Base-by-base conservation (phyloP, 148 eudicot species). In the Fagopyrum tataricum region DNA sequence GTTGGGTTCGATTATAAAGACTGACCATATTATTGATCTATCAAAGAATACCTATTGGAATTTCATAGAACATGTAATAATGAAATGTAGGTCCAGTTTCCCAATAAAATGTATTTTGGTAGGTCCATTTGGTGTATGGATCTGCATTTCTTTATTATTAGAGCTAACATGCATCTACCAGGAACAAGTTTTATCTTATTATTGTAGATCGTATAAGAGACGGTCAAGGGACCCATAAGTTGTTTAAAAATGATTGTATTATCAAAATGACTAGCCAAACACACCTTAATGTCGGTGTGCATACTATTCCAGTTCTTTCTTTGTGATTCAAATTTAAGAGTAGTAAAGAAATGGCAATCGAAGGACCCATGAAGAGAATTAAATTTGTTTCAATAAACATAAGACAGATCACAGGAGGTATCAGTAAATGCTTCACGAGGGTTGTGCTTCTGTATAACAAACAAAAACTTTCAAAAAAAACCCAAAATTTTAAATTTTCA, bases 71-170 rank as follows among this genome's bases (percentile, higher is more conserved):
- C 8, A 8, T 58, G 10, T 21, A 62, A 62, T 62, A 11, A 62
- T 26, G 20, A 62, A 61, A 26, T 58, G 64, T 58, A 58, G 37
- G 64, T 4, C 64, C 61, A 6, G 31, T 55, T 55, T 20, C 24
- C 24, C 61, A 55, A 31, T 55, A 24, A 55, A 55, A 55, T 55
- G 18, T 18, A 55, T 20, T 17, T 55, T 55, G 61, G 68, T 37
- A 61, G 68, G 43, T 37, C 68, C 68, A 64, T 31, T 26, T 64
- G 18, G 31, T 64, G 37, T 15, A 42, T 37, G 42, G 69, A 64
- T 64, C 69, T 64, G 69, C 69, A 23, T 24, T 23, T 24, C 67
- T 26, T 15, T 17, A 39, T 64, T 64, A 37, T 14, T 62, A 14
- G 7, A 61, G 21, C 62, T 17, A 56, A 56, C 26, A 56, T 21